phyloP scores from a whole-genome alignment of 2,329 filamentous ascomycete species.

The Cryphonectria radicalis region DNA sequence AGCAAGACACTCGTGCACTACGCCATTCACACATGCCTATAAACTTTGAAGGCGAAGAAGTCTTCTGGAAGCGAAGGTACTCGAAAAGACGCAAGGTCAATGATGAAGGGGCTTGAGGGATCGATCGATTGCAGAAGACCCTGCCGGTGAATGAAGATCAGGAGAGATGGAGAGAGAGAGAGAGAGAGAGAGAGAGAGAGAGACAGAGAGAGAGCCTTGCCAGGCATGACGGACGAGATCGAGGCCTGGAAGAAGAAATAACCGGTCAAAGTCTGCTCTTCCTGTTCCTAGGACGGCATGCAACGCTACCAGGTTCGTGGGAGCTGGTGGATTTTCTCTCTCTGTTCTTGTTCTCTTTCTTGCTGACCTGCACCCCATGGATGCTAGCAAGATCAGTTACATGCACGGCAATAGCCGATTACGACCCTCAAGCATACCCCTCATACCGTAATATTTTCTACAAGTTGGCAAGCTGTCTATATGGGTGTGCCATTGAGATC shows the following conservation, averaged over 20 bases:
- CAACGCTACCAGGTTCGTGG: background rate
- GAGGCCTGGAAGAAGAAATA: background rate
- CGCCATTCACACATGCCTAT: slow-evolving; percentile 20
- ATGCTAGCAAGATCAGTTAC: slow-evolving; percentile 8
- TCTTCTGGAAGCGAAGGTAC: slow-evolving; percentile 31
- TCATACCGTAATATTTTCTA: background rate
- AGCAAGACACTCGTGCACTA: background rate
- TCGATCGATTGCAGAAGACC: background rate
- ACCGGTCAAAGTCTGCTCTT: background rate
- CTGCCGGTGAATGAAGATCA: background rate
- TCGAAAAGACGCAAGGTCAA: slow-evolving; percentile 42
- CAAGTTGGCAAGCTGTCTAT: slow-evolving; percentile 10
- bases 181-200: too few species aligned
- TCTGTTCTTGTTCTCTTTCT: background rate
- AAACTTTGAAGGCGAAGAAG: slow-evolving; percentile 29
- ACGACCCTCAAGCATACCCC: background rate
- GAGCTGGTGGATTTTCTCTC: background rate
- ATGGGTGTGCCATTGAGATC: slow-evolving; percentile 28
- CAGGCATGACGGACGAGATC: background rate
- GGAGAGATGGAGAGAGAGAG: too few species aligned
- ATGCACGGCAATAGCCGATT: slow-evolving; percentile 7
- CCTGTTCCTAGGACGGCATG: background rate
- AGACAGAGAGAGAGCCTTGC: background rate
- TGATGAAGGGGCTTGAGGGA: slow-evolving; percentile 13
- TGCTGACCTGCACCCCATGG: background rate